Evolutionary conservation across 2,329 filamentous ascomycete genomes (phyloP).

Genomic region (Fusarium brevicatenulatum): DNA sequence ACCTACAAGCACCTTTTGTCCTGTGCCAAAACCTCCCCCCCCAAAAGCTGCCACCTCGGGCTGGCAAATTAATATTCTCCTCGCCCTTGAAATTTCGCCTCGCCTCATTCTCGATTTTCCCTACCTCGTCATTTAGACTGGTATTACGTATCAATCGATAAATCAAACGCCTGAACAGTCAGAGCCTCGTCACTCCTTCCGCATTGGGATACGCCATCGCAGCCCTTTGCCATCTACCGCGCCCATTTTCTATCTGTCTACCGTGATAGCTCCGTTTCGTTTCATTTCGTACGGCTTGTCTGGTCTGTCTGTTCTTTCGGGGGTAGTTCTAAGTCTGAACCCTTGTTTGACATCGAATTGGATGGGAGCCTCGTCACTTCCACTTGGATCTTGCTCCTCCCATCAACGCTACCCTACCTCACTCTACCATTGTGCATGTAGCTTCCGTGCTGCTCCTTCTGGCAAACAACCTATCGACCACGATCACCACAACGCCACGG

Average conservation of each 20-base stretch:
- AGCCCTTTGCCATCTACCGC: constrained; percentile 9
- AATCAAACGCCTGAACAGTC: constrained; percentile 8
- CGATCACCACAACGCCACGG: not conserved
- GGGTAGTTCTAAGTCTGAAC: not conserved
- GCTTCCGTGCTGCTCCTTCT: constrained; percentile 1
- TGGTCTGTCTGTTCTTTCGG: not conserved
- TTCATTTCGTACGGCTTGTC: not conserved
- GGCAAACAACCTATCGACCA: constrained; percentile 11
- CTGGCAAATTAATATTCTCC: constrained; percentile 3
- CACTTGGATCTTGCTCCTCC: not conserved
- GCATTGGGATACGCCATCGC: constrained; percentile 2
- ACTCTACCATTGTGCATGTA: constrained; percentile 1
- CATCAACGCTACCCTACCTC: not conserved
- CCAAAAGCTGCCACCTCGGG: constrained; percentile 13
- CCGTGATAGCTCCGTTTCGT: constrained; percentile 19
- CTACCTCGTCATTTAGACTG: not conserved
- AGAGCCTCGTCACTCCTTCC: constrained; percentile 29
- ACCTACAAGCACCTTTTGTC: not conserved
- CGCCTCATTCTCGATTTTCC: not conserved
- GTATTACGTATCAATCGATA: constrained; percentile 8
- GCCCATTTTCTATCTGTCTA: not conserved
- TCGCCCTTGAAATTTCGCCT: constrained; percentile 2
- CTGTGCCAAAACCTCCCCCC: constrained; percentile 1
- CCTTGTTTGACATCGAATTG: constrained; percentile 28
- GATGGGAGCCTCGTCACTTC: not conserved